Conservation (phyloP, 2,329 filamentous ascomycete genomes). For the Hypoxylon sp. region DNA sequence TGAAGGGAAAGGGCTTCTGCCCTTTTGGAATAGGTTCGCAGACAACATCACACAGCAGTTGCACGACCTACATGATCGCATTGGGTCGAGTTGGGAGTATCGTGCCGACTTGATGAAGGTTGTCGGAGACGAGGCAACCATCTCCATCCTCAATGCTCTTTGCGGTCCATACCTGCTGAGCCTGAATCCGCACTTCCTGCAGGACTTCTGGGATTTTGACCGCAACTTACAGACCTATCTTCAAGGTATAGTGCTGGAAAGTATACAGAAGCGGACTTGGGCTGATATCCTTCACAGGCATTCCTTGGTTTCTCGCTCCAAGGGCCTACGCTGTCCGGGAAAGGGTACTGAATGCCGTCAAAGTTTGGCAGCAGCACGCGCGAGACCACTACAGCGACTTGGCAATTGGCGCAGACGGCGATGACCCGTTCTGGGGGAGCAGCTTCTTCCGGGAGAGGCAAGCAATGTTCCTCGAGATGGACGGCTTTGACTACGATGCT, state of each 20-base stretch:
- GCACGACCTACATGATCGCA: constrained; percentile 32
- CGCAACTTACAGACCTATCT: constrained; percentile 51
- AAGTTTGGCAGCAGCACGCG: constrained; percentile 47
- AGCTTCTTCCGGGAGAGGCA: constrained; percentile 50
- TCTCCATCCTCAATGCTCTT: constrained; percentile 47
- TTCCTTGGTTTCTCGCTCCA: constrained; percentile 49
- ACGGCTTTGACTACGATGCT: constrained; percentile 47
- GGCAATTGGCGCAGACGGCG: constrained; percentile 38
- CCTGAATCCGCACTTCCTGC: constrained; percentile 45
- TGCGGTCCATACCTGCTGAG: constrained; percentile 48
- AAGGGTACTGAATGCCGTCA: constrained; percentile 45
- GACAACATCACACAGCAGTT: constrained; percentile 44
- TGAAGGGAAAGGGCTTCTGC: constrained; percentile 46
- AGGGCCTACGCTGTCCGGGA: constrained; percentile 47
- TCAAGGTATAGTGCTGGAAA: constrained; percentile 40
- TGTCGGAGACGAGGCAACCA: constrained; percentile 45
- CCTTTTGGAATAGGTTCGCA: constrained; percentile 49
- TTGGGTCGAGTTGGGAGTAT: constrained; percentile 40
- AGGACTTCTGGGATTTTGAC: constrained; percentile 49
- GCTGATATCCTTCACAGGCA: constrained; percentile 34
- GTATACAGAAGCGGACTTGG: background rate
- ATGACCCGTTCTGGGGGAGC: constrained; percentile 50
- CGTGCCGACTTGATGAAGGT: constrained; percentile 46
- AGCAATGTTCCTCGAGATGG: constrained; percentile 48
- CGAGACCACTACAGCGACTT: constrained; percentile 44